These are phyloP conservation scores for Ustilago hordei DNA, from an alignment of 1,284 basidiomycete species.

Conservation along the genomic window DNA sequence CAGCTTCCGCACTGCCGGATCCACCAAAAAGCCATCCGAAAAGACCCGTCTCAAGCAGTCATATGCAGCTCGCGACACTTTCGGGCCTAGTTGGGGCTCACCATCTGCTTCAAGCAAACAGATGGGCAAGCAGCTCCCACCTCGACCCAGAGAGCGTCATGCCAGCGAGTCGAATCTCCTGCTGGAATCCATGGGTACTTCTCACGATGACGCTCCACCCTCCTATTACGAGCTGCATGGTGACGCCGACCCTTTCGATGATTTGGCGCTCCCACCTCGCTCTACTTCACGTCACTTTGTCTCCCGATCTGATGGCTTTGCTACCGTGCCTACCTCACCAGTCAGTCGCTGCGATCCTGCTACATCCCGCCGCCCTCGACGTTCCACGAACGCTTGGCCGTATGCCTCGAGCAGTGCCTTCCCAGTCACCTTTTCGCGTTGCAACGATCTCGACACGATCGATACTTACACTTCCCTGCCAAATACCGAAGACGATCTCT, in stretches of 20 bases:
- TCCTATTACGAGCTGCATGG: constrained; percentile 40
- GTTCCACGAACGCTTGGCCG: constrained; percentile 15
- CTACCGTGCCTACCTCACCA: constrained; percentile 23
- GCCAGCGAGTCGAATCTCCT: constrained; percentile 33
- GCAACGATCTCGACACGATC: background rate
- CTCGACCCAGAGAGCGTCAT: constrained; percentile 9
- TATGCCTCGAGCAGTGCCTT: background rate
- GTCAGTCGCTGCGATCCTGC: constrained; percentile 10
- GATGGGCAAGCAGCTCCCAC: background rate
- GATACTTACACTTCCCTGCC: background rate
- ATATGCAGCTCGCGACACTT: constrained; percentile 8
- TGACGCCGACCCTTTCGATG: constrained; percentile 27
- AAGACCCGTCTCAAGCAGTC: constrained; percentile 11
- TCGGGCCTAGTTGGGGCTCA: background rate
- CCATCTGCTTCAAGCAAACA: background rate
- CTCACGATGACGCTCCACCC: constrained; percentile 31
- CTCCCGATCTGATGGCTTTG: constrained; percentile 17
- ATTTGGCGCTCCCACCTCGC: background rate
- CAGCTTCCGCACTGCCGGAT: constrained; percentile 37
- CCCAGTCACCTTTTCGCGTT: constrained; percentile 16
- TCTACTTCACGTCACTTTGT: constrained; percentile 7
- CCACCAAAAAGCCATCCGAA: constrained; percentile 11
- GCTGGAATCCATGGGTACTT: constrained; percentile 11
- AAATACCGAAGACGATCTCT: constrained; percentile 20
- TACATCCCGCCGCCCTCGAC: constrained; percentile 10